Conservation (phyloP, 345 rosid genomes). For the Rhizophora apiculata region DNA sequence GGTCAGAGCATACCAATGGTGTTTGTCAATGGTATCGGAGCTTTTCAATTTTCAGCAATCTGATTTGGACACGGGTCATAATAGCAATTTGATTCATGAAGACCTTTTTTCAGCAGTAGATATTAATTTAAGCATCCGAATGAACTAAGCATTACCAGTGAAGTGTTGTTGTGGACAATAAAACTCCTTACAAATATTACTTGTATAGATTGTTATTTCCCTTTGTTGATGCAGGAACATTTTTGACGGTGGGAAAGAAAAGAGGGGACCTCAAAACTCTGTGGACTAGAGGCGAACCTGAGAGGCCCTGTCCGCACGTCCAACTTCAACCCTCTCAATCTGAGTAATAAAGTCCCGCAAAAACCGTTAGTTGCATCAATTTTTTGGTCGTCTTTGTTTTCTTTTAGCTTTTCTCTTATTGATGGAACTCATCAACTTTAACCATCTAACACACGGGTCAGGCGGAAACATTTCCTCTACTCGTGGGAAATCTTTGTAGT, state of each 20-base stretch:
- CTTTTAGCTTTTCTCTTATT: too few species aligned
- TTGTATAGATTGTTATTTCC: not conserved
- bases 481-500: not conserved
- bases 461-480: not conserved
- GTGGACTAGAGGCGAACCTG: slow-evolving; percentile 84
- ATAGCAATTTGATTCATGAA: too few species aligned
- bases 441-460: too few species aligned
- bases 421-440: too few species aligned
- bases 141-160: not conserved
- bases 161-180: not conserved
- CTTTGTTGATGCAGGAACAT: slow-evolving; percentile 52
- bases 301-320: slow-evolving; percentile 67
- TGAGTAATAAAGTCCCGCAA: not conserved
- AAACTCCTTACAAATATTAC: not conserved
- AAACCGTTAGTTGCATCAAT: too few species aligned
- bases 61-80: too few species aligned
- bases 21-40: too few species aligned
- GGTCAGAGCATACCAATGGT: too few species aligned
- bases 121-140: too few species aligned
- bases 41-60: too few species aligned
- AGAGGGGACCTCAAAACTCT: slow-evolving; percentile 79
- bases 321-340: slow-evolving; percentile 35
- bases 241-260: slow-evolving; percentile 63
- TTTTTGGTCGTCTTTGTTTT: too few species aligned
- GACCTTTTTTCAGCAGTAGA: too few species aligned